Evolutionary conservation across 768 basidiomycete species (phyloP).

Genomic region (Kwoniella heveanensis): DNA sequence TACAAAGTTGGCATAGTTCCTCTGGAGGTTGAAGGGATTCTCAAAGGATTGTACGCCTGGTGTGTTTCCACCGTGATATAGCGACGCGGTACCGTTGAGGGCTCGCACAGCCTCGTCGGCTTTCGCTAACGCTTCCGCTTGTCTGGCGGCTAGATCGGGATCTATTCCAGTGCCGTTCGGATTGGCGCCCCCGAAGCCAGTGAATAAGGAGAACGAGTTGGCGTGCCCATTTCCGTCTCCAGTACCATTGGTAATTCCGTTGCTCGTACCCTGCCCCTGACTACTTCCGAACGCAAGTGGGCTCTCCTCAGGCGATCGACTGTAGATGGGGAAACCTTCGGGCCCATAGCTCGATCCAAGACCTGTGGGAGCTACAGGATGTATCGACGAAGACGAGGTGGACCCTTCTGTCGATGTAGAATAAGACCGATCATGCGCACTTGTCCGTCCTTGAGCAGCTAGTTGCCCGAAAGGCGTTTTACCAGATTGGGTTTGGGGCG

Average conservation of each 20-base stretch:
- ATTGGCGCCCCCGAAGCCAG: slow-evolving; percentile 17
- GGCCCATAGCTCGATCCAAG: slow-evolving; percentile 47
- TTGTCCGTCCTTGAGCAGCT: neutral
- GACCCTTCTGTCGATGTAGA: slow-evolving; percentile 44
- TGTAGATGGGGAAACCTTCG: slow-evolving; percentile 40
- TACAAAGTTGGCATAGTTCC: slow-evolving; percentile 35
- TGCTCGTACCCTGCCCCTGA: neutral
- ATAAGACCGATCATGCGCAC: slow-evolving; percentile 25
- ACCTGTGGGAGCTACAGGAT: slow-evolving; percentile 30
- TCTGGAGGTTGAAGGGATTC: slow-evolving; percentile 28
- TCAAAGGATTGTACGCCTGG: slow-evolving; percentile 4
- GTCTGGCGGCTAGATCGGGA: slow-evolving; percentile 28
- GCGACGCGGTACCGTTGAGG: slow-evolving; percentile 42
- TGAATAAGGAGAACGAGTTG: neutral
- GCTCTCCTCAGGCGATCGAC: slow-evolving; percentile 20
- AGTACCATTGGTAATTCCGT: slow-evolving; percentile 3
- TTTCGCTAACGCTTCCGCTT: slow-evolving; percentile 40
- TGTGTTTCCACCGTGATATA: slow-evolving; percentile 31
- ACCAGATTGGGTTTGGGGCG: neutral
- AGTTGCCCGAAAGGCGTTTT: neutral
- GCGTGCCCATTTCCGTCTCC: neutral
- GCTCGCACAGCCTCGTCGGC: slow-evolving; percentile 45
- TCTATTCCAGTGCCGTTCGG: slow-evolving; percentile 15
- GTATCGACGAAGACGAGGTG: slow-evolving; percentile 16
- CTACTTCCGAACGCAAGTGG: slow-evolving; percentile 3